Base-by-base conservation (phyloP, 129 eudicot genomes). In the Deinandra increscens region DNA sequence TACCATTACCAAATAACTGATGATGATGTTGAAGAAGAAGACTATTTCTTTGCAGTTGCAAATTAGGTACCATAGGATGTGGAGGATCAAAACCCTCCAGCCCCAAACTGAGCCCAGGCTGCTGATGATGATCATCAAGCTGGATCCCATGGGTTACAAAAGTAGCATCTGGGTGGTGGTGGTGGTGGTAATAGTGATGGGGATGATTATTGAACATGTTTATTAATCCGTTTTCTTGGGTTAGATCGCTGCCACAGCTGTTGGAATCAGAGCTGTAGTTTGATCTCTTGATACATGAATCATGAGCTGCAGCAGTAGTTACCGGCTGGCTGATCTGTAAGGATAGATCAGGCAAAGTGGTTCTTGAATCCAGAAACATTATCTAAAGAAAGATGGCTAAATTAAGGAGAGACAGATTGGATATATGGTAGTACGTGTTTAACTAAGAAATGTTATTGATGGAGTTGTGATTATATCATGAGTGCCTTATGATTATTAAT, bases 401-500 rank as follows among this genome's bases (percentile, higher is more conserved):
- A 43, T n/a, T n/a, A n/a, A n/a, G n/a, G 20, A 55, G n/a, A 49
- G 67, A 68, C 48, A 20, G 74, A 65, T 22, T 50, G 64, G 61
- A 61, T 61, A n/a, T n/a, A n/a, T n/a, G n/a, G n/a, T n/a, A 66
- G 33, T 53, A 26, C 31, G 31, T 26, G 31, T 26, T 26, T 26
- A 26, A n/a, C n/a, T 20, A 62, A 50, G 51, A 49, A 17, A 55
- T 44, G 62, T 19, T 5, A 10, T 38, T 26, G 70, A 10, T 38
- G 13, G 70, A 23, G 49, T 65, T 20, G 81, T 80, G 83, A 75
- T 82, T 80, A 88, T 75, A 64, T 82, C 84, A 85, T 89, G 94
- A 86, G 90, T 89, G 81, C 29, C 81, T 79, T 77, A 86, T 86
- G 90, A 89, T 86, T 88, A 89, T 86, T 88, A 81, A 83, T 77